phyloP scores from a whole-genome alignment of 140 eudicot genomes.

The Senecio squalidus region DNA sequence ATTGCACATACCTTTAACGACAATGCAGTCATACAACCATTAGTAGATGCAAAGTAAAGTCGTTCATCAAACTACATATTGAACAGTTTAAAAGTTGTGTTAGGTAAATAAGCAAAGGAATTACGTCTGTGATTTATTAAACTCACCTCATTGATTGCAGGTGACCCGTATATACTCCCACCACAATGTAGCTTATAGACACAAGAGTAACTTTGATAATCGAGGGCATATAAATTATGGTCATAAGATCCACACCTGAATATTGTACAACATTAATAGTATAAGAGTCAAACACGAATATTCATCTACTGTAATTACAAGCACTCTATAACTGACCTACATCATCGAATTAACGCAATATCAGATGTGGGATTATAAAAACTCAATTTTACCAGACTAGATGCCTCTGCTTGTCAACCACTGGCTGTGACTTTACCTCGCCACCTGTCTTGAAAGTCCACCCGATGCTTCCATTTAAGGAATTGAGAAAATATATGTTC shows the following conservation, averaged over 20 bases:
- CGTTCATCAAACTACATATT: slow-evolving; percentile 41
- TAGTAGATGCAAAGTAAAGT: slow-evolving; percentile 82
- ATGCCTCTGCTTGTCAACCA: slow-evolving; percentile 64
- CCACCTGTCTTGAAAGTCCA: slow-evolving; percentile 79
- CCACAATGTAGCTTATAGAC: slow-evolving; percentile 60
- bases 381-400: slow-evolving; percentile 62
- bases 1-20: slow-evolving; percentile 38
- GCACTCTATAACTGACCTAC: not conserved
- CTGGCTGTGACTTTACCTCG: slow-evolving; percentile 89
- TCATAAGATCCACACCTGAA: slow-evolving; percentile 97
- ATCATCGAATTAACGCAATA: not conserved
- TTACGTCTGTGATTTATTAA: not conserved
- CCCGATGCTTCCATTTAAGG: slow-evolving; percentile 51
- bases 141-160: slow-evolving; percentile 64
- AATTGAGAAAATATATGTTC: slow-evolving; percentile 68
- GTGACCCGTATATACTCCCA: slow-evolving; percentile 88
- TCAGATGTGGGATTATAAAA: not conserved
- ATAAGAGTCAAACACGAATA: not conserved
- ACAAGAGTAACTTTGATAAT: slow-evolving; percentile 55
- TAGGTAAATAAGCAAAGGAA: not conserved
- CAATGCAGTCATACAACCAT: slow-evolving; percentile 67
- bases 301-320: not conserved
- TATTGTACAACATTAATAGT: not conserved
- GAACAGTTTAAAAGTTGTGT: not conserved
- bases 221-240: slow-evolving; percentile 72